Percentiles rank a stretch among this genome's conserved stretches.
phyloP scores from a whole-genome alignment of 768 basidiomycete genomes.

The Xanthoconium stramineum region DNA sequence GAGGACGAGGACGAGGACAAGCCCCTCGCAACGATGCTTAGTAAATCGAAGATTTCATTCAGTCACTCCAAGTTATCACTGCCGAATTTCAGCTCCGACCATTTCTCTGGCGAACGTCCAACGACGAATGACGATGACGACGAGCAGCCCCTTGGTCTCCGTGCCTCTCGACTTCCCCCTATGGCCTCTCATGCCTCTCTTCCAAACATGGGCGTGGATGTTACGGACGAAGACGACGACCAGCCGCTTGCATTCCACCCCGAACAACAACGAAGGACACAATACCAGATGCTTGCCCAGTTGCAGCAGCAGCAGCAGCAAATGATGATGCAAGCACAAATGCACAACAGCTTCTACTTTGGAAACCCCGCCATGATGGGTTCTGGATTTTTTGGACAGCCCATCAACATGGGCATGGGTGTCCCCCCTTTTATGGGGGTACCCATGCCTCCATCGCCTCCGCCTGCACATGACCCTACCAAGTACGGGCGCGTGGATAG shows the following conservation, averaged over 20 bases:
- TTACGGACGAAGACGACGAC: constrained; percentile 64
- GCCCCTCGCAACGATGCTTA: constrained; percentile 62
- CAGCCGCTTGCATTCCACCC: constrained; percentile 70
- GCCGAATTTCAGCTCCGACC: constrained; percentile 42
- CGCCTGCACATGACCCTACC: constrained; percentile 57
- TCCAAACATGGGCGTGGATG: constrained; percentile 35
- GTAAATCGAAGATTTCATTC: constrained; percentile 41
- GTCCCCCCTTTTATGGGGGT: constrained; percentile 44
- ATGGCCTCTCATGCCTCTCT: constrained; percentile 25
- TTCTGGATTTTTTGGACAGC: constrained; percentile 63
- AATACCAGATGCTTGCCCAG: constrained; percentile 40
- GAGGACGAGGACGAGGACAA: constrained; percentile 56
- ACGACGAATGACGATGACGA: constrained; percentile 52
- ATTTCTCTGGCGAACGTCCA: constrained; percentile 17
- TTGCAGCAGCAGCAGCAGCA: constrained; percentile 53
- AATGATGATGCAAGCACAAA: constrained; percentile 74
- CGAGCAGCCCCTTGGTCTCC: constrained; percentile 68
- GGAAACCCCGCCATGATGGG: constrained; percentile 63
- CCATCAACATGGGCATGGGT: constrained; percentile 46
- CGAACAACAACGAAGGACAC: constrained; percentile 75
- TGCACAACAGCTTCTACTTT: constrained; percentile 76
- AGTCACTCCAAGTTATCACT: constrained; percentile 43
- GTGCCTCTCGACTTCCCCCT: constrained; percentile 47
- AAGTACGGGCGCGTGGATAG: constrained; percentile 74
- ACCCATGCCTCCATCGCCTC: constrained; percentile 49